These are phyloP conservation scores for Kwoniella bestiolae DNA, from an alignment of 768 basidiomycete genomes.

Conservation along the genomic window DNA sequence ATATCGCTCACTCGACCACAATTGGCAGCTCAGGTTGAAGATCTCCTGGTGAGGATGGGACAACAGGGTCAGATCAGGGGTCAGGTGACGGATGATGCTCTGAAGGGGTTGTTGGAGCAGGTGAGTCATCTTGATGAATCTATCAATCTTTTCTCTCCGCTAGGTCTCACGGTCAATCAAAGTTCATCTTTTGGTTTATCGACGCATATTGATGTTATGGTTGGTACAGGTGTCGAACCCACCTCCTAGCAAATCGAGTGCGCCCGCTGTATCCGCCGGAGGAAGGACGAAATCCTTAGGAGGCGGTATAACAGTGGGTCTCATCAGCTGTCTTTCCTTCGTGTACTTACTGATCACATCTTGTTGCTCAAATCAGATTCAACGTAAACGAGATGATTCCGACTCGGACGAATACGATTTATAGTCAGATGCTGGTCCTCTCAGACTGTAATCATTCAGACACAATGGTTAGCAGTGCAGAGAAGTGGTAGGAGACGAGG, in stretches of 20 bases:
- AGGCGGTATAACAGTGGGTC: slow-evolving; percentile 51
- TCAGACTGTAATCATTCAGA: background rate
- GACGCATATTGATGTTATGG: no score
- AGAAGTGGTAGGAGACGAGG: no score
- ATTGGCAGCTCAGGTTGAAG: slow-evolving; percentile 51
- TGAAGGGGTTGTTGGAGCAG: slow-evolving; percentile 54
- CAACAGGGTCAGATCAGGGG: slow-evolving; percentile 53
- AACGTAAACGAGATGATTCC: slow-evolving; percentile 54
- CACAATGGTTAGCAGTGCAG: no score
- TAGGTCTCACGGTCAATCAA: no score
- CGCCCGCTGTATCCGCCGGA: slow-evolving; percentile 24
- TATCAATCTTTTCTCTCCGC: no score
- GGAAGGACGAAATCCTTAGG: slow-evolving; percentile 44
- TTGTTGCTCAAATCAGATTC: slow-evolving; percentile 39
- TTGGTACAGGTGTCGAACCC: slow-evolving; percentile 43
- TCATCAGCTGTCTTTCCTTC: background rate
- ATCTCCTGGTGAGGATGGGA: slow-evolving; percentile 52
- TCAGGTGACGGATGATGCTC: slow-evolving; percentile 54
- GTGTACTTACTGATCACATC: slow-evolving; percentile 1
- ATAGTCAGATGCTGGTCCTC: no score
- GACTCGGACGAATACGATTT: slow-evolving; percentile 58
- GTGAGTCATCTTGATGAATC: no score
- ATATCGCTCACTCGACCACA: slow-evolving; percentile 54
- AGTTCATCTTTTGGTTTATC: no score
- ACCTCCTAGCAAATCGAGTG: slow-evolving; percentile 28